A percentile compares a stretch with the other conserved stretches of the same genome.
Evolutionary conservation across 305 asterid genomes (phyloP).

Genomic region (Fraxinus sp.): DNA sequence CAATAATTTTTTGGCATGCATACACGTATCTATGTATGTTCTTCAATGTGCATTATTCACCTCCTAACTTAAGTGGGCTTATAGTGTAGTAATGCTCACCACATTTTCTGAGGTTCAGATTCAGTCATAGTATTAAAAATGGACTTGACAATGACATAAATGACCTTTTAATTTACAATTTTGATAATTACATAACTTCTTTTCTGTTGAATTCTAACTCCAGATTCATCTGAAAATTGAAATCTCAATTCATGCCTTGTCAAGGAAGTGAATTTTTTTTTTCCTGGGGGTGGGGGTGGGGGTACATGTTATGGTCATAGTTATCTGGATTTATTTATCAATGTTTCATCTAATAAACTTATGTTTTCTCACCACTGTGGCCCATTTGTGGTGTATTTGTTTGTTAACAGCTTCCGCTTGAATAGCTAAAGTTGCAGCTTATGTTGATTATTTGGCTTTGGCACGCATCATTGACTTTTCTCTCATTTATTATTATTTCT

Average conservation of each 20-base stretch:
- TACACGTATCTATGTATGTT: neutral
- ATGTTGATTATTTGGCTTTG: neutral
- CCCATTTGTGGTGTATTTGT: neutral
- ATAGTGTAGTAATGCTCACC: neutral
- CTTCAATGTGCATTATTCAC: neutral
- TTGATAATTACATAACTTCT: neutral
- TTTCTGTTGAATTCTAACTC: neutral
- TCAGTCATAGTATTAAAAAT: neutral
- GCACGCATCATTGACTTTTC: neutral
- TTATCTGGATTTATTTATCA: neutral
- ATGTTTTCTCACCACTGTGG: neutral
- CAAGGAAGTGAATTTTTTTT: neutral
- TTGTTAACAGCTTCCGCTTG: neutral
- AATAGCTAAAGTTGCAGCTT: conserved; percentile 7
- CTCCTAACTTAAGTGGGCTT: neutral
- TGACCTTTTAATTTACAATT: neutral
- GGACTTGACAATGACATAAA: neutral
- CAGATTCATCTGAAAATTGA: neutral
- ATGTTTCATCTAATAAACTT: neutral
- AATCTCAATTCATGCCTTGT: neutral
- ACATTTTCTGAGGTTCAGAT: neutral
- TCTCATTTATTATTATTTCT: conserved; percentile 10
- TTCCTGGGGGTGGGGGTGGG: too few species aligned
- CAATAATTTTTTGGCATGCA: neutral
- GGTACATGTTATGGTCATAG: neutral